Evolutionary conservation across 2,329 filamentous ascomycete genomes (phyloP).

Genomic region (Aspergillus fructus): DNA sequence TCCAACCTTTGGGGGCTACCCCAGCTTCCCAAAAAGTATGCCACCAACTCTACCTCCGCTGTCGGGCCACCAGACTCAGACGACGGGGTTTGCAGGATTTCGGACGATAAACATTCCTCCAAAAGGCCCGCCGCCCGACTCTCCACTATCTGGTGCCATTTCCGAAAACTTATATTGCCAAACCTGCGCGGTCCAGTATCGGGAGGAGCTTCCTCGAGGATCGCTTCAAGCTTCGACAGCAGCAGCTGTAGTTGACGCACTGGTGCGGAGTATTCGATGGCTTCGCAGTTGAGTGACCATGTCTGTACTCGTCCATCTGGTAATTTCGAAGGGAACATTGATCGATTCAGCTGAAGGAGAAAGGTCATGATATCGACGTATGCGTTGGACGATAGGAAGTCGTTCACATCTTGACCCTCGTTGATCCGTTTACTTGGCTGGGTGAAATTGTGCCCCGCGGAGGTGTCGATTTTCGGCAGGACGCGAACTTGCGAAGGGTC

Average conservation of each 20-base stretch:
- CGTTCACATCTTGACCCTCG: slow-evolving; percentile 75
- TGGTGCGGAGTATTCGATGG: slow-evolving; percentile 53
- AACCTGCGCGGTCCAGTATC: slow-evolving; percentile 84
- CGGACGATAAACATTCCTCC: slow-evolving; percentile 53
- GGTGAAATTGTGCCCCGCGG: slow-evolving; percentile 58
- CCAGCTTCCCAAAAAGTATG: slow-evolving; percentile 82
- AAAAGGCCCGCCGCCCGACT: slow-evolving; percentile 59
- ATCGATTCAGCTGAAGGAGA: slow-evolving; percentile 82
- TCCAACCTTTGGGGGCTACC: slow-evolving; percentile 87
- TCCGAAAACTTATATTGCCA: slow-evolving; percentile 86
- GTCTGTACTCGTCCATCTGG: slow-evolving; percentile 44
- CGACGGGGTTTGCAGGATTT: slow-evolving; percentile 41
- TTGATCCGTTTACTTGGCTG: slow-evolving; percentile 78
- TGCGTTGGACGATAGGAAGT: slow-evolving; percentile 76
- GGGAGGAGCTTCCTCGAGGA: slow-evolving; percentile 78
- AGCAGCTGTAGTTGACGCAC: slow-evolving; percentile 67
- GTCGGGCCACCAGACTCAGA: slow-evolving; percentile 38
- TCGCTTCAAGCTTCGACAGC: slow-evolving; percentile 61
- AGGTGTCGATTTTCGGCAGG: slow-evolving; percentile 48
- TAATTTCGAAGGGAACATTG: slow-evolving; percentile 71
- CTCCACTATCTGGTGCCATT: slow-evolving; percentile 72
- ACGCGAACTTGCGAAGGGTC: slow-evolving; percentile 34
- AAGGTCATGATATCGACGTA: slow-evolving; percentile 87
- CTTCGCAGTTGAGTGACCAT: slow-evolving; percentile 48
- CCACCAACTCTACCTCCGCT: slow-evolving; percentile 66